Evolutionary conservation across 345 rosid species (phyloP).

Genomic region (Citrus glauca): DNA sequence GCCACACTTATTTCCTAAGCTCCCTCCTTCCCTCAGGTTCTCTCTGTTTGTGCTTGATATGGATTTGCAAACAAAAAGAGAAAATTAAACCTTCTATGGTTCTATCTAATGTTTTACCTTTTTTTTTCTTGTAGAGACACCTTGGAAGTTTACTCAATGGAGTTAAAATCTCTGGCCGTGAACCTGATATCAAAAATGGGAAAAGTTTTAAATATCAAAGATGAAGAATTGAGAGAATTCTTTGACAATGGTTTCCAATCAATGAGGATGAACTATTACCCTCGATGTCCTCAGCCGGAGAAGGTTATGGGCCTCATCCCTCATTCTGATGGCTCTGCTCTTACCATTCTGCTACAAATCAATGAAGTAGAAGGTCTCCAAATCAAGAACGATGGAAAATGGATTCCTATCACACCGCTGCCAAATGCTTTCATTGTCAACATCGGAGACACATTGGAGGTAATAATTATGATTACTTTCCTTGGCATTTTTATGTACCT

Average conservation of each 20-base stretch:
- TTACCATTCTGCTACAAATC: constrained; percentile 26
- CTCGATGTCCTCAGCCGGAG: constrained; percentile 32
- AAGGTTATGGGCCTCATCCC: constrained; percentile 30
- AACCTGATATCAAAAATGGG: constrained; percentile 9
- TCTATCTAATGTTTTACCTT: too few relatives aligned
- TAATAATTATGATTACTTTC: neutral
- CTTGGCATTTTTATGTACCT: too few relatives aligned
- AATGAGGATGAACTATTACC: constrained; percentile 33
- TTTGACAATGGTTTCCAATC: constrained; percentile 12
- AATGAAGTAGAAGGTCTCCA: too few relatives aligned
- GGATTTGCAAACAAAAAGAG: too few relatives aligned
- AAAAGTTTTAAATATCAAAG: constrained; percentile 11
- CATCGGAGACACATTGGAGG: neutral
- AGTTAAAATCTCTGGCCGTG: constrained; percentile 11
- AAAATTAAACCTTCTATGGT: too few relatives aligned
- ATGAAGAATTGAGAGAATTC: constrained; percentile 19
- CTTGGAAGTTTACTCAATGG: neutral
- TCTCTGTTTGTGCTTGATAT: too few relatives aligned
- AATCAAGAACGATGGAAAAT: too few relatives aligned
- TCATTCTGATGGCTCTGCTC: constrained; percentile 24
- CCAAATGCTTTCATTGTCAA: too few relatives aligned
- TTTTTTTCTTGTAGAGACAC: too few relatives aligned
- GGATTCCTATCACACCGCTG: too few relatives aligned
- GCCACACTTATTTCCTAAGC: too few relatives aligned
- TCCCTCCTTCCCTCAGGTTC: neutral